These are phyloP conservation scores for Phytophthora boehmeriae DNA, from an alignment of 352 stramenopile genomes.

Conservation along the genomic window DNA sequence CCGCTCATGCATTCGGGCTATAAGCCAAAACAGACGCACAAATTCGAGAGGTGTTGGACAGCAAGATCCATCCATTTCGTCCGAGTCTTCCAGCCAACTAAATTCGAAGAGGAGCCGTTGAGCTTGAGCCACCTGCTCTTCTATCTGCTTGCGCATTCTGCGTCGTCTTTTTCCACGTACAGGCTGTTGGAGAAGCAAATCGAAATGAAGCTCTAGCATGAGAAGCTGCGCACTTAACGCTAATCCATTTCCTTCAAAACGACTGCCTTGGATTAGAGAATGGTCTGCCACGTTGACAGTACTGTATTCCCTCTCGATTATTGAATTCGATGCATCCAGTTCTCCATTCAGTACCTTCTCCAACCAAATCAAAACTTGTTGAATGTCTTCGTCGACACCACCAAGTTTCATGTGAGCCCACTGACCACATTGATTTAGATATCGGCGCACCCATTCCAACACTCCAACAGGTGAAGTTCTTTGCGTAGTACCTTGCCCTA, in stretches of 20 bases:
- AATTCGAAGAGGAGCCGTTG: constrained; percentile 53
- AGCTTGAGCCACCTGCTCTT: constrained; percentile 31
- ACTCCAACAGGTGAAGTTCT: constrained; percentile 5
- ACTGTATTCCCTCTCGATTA: constrained; percentile 8
- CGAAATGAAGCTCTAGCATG: constrained; percentile 64
- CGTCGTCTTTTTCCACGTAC: constrained; percentile 26
- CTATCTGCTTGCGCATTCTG: constrained; percentile 28
- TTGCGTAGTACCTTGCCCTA: constrained; percentile 6
- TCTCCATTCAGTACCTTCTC: constrained; percentile 56
- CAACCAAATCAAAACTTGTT: constrained; percentile 58
- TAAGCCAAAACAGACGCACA: constrained; percentile 62
- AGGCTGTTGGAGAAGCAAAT: constrained; percentile 43
- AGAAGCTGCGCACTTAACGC: constrained; percentile 51
- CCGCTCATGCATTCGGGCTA: constrained; percentile 55
- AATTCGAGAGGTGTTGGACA: constrained; percentile 20
- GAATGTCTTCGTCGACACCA: constrained; percentile 38
- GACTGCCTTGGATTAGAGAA: constrained; percentile 26
- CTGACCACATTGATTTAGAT: constrained; percentile 66
- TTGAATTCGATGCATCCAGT: constrained; percentile 20
- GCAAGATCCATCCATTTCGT: constrained; percentile 10
- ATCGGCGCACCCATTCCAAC: constrained; percentile 36
- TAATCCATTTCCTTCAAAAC: constrained; percentile 39
- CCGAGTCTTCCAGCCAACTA: constrained; percentile 41
- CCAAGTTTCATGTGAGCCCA: constrained; percentile 54
- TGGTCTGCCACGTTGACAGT: constrained; percentile 26